These are phyloP conservation scores for Citrullus colocynthis DNA, from an alignment of 306 rosid species.

Conservation along the genomic window DNA sequence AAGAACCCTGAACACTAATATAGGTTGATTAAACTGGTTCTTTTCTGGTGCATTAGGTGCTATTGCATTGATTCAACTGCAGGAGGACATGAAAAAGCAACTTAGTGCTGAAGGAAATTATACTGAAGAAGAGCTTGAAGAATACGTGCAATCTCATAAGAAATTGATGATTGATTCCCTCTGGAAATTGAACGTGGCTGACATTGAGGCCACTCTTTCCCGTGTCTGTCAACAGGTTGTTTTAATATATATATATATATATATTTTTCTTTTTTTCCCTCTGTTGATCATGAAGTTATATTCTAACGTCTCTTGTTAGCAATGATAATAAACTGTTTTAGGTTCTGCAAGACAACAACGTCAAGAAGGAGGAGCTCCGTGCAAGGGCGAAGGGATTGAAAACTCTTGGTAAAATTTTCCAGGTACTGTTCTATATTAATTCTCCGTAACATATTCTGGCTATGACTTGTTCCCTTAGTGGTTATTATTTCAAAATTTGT, in stretches of 20 bases:
- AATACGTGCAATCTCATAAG: conserved; percentile 74
- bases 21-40: conserved; percentile 17
- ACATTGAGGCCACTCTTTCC: conserved; percentile 94
- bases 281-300: background rate
- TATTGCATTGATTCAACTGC: conserved; percentile 89
- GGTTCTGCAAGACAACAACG: conserved; percentile 87
- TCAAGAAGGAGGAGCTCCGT: conserved; percentile 83
- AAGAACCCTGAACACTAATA: background rate
- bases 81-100: conserved; percentile 96
- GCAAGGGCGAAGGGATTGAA: conserved; percentile 96
- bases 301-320: conserved; percentile 1
- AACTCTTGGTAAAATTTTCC: conserved; percentile 93
- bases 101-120: conserved; percentile 81
- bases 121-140: conserved; percentile 89
- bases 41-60: conserved; percentile 54
- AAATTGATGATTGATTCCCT: conserved; percentile 87
- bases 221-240: conserved; percentile 93
- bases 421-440: conserved; percentile 36
- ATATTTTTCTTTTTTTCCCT: background rate
- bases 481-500: conserved; percentile 16
- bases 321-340: conserved; percentile 22
- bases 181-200: conserved; percentile 98
- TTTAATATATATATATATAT: background rate
- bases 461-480: conserved; percentile 7
- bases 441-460: background rate